Percentiles rank a stretch among this genome's conserved stretches.
Conservation (phyloP, 2,329 filamentous ascomycete genomes). For the Hypoxylon sp. region DNA sequence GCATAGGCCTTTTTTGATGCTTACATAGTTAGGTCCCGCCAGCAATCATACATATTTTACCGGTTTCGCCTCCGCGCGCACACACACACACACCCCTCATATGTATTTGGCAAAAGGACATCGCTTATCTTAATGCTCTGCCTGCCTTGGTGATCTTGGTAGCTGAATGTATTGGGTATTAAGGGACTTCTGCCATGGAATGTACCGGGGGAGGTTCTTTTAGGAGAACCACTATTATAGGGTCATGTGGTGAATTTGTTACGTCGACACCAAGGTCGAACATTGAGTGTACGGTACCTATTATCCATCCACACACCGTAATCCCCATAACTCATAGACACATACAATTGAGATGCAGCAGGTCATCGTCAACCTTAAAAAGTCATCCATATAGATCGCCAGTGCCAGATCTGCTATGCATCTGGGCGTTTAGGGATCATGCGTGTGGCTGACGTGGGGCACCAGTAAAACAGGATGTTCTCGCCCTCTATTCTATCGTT, state of each 20-base stretch:
- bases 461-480: constrained; percentile 11
- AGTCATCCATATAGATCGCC: constrained; percentile 37
- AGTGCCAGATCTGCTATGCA: constrained; percentile 42
- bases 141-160: background rate
- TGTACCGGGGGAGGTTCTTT: background rate
- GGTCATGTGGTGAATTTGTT: constrained; percentile 12
- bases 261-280: constrained; percentile 16
- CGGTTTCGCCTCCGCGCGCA: constrained; percentile 2
- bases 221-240: constrained; percentile 14
- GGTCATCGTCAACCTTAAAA: constrained; percentile 3
- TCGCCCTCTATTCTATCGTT: constrained; percentile 16
- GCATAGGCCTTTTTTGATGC: constrained; percentile 1
- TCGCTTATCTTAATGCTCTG: constrained; percentile 19
- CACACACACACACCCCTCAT: background rate
- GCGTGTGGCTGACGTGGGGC: constrained; percentile 39
- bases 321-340: constrained; percentile 19
- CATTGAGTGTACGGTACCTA: background rate
- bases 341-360: constrained; percentile 21
- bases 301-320: constrained; percentile 14
- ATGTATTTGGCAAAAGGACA: constrained; percentile 28
- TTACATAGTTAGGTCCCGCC: background rate
- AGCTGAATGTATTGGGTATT: constrained; percentile 10
- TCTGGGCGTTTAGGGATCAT: constrained; percentile 32
- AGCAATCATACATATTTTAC: constrained; percentile 8
- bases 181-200: constrained; percentile 15